Evolutionary conservation across 257 asterid species (phyloP).

Genomic region (Mentha longifolia): DNA sequence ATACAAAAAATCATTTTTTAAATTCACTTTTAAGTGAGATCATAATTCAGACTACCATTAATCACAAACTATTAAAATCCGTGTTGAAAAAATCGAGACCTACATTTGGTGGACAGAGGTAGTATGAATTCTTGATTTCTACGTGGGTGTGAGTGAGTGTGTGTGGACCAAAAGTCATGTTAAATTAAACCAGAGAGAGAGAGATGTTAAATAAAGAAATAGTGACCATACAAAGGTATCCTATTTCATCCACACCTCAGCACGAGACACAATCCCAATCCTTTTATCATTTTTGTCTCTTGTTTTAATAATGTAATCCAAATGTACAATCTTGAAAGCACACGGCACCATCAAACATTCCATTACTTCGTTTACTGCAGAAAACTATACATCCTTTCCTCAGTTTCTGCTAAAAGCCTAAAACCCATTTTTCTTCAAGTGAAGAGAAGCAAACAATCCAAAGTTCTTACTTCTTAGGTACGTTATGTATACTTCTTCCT

Average conservation of each 20-base stretch:
- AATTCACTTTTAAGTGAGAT: too few relatives aligned
- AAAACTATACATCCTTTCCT: background rate
- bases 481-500: background rate
- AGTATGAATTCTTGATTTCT: background rate
- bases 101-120: too few relatives aligned
- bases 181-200: background rate
- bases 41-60: too few relatives aligned
- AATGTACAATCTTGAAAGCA: constrained; percentile 25
- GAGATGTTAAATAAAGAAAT: constrained; percentile 24
- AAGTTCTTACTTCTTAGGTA: constrained; percentile 8
- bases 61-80: too few relatives aligned
- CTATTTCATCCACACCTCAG: constrained; percentile 45
- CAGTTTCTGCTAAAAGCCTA: constrained; percentile 7
- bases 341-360: constrained; percentile 23
- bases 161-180: constrained; percentile 26
- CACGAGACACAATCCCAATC: constrained; percentile 30
- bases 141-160: background rate
- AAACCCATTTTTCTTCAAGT: background rate
- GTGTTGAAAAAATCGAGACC: too few relatives aligned
- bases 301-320: constrained; percentile 14
- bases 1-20: too few relatives aligned
- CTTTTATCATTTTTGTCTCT: constrained; percentile 9
- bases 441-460: background rate
- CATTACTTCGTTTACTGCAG: constrained; percentile 8
- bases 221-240: constrained; percentile 47